Evolutionary conservation across 1,284 basidiomycete species (phyloP), one percentile per base, ranked within the genome.

Genomic region (Cryptococcus sp.): DNA sequence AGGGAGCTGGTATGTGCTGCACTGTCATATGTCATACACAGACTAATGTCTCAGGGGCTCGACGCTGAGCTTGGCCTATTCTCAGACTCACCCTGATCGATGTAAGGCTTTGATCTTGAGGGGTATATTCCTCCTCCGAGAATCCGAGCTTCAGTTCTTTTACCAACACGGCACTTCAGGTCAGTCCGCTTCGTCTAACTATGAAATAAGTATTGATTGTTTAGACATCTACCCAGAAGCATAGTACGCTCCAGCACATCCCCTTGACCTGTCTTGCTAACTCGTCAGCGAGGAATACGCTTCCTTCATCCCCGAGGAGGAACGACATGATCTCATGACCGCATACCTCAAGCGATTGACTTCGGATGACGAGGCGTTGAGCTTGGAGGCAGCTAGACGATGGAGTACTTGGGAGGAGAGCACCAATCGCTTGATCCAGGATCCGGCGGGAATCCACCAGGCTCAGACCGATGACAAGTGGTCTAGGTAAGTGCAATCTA

Each of bases 141-240:
- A 83, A 74, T 85, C 84, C 61, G 93, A 98, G 74, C 81, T 97
- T 24, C 79, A 82, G 23, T 97, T 92, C 78, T 96, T 97, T 78
- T 97, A 96, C 75, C 90, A 93, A 77, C 81, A 72, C 40, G 68
- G 68, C 7, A 60, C 66, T 3, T 59, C 58, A 42, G 60, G 67
- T 69, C 50, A 55, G 67, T 57, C 13, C 85, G 7, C 24, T n/a
- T 18, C 14, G 25, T 22, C n/a, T n/a, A n/a, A n/a, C n/a, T n/a
- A n/a, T n/a, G n/a, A n/a, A 24, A 14, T 9, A 3, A 25, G 24
- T 24, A 46, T 57, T 54, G 54, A 60, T 45, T 13, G 23, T 10
- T 50, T 34, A 61, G 73, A 70, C 59, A 57, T 92, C 49, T 93
- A 91, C 79, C 90, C 91, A 0, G 90, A 92, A 67, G 86, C 87